phyloP scores from a whole-genome alignment of 129 eudicot species.

The Cynara cardunculus region DNA sequence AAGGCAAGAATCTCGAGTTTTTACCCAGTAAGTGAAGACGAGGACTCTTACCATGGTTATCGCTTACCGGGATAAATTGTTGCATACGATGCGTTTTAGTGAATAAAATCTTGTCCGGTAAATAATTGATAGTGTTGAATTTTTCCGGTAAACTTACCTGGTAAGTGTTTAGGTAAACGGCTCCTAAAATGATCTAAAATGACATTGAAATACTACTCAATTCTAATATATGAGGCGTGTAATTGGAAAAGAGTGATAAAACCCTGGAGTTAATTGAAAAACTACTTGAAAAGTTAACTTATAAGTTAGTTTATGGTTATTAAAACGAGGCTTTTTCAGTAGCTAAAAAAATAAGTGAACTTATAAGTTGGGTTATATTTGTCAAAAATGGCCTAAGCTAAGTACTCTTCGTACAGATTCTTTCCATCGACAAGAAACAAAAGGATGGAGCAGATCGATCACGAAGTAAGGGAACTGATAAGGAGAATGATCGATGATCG shows the following conservation, averaged over 20 bases:
- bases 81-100: too few relatives aligned
- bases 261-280: background rate
- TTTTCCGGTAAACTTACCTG: too few relatives aligned
- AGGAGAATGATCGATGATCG: slow-evolving; percentile 27
- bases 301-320: background rate
- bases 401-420: slow-evolving; percentile 22
- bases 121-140: too few relatives aligned
- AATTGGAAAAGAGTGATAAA: background rate
- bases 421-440: slow-evolving; percentile 36
- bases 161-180: too few relatives aligned
- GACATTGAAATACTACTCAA: background rate
- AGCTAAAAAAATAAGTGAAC: background rate
- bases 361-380: background rate
- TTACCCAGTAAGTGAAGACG: too few relatives aligned
- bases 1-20: too few relatives aligned
- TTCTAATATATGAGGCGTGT: background rate
- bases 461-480: slow-evolving; percentile 17
- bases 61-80: too few relatives aligned
- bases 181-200: too few relatives aligned
- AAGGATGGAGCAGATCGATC: slow-evolving; percentile 29
- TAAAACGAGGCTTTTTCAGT: background rate
- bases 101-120: too few relatives aligned
- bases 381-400: background rate
- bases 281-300: too few relatives aligned
- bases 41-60: too few relatives aligned